Base-by-base conservation (phyloP, 192 early-diverging fungal species). In the Rhizophlyctis rosea region DNA sequence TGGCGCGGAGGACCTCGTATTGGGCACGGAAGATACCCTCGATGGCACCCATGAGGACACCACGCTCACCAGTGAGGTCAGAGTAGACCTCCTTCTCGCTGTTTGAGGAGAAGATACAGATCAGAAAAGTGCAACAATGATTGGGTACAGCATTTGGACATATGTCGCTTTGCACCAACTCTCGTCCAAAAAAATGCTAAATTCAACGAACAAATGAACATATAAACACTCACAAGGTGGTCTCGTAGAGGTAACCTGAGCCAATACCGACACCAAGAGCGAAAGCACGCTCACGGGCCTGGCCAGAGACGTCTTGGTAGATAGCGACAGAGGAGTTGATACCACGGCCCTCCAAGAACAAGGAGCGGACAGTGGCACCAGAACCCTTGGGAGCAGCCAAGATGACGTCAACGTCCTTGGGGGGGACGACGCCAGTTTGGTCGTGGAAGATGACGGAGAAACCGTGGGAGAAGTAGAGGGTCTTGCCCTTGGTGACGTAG, bases 261-360 rank as follows among this genome's bases (percentile, higher is more conserved):
- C 96, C 96, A 61, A 98, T 91, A 69, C 88, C 94, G 11, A 98
- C 85, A 64, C 93, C 96, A 23, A 96, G 82, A 30, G 85, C 96
- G 60, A 91, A 82, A 49, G 91, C 90, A 61, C 91, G 87, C 78
- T 98, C 96, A 70, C 91, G 86, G 60, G 96, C 96, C 73, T 95
- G 80, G 69, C 96, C 96, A 53, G 89, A 90, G 54, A 80, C 88
- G 73, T 98, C 93, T 78, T 98, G 92, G 79, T 80, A 90, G 61
- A 98, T 90, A 65, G 96, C 94, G 50, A 94, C 88, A 27, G 94
- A 96, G 35, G 91, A 91, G 89, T 98, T 98, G 76, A 98, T 96
- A 48, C 96, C 94, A 62, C 91, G 88, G 57, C 94, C 94, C 73
- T 96, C 91, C 39, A 92, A 88, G 89, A 98, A 98, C 33, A 96